Conservation (phyloP, 2,329 filamentous ascomycete species). For the Aurifilum marmelostoma region DNA sequence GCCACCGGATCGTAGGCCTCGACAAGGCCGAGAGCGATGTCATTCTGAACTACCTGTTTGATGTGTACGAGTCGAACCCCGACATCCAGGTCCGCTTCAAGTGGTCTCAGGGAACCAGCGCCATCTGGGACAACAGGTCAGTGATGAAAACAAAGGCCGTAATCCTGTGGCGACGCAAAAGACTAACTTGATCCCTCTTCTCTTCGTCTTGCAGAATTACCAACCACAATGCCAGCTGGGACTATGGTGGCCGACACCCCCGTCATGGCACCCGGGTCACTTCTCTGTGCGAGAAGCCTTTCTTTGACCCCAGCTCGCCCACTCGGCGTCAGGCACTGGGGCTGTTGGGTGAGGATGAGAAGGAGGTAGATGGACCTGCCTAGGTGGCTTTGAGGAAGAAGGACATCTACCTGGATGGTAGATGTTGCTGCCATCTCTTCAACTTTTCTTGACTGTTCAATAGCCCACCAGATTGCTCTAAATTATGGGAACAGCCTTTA, state of each 20-base stretch:
- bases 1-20: conserved; percentile 67
- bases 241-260: conserved; percentile 69
- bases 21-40: conserved; percentile 71
- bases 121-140: conserved; percentile 71
- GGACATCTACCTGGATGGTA: too few relatives aligned
- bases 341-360: conserved; percentile 60
- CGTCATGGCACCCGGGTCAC: conserved; percentile 75
- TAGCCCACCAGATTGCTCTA: not conserved
- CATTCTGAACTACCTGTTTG: conserved; percentile 67
- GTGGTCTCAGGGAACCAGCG: conserved; percentile 69
- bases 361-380: conserved; percentile 32
- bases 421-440: not conserved
- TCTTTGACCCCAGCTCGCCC: conserved; percentile 65
- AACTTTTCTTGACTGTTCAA: not conserved
- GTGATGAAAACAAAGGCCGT: too few relatives aligned
- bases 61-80: conserved; percentile 70
- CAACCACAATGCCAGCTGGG: conserved; percentile 75
- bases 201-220: conserved; percentile 55
- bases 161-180: too few relatives aligned
- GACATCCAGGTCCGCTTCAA: conserved; percentile 74
- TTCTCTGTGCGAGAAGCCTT: conserved; percentile 71
- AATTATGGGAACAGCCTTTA: not conserved
- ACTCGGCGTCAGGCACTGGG: conserved; percentile 69
- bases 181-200: not conserved
- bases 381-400: not conserved